Evolutionary conservation across 129 eudicot species (phyloP).

Genomic region (Scalesia atractyloides): DNA sequence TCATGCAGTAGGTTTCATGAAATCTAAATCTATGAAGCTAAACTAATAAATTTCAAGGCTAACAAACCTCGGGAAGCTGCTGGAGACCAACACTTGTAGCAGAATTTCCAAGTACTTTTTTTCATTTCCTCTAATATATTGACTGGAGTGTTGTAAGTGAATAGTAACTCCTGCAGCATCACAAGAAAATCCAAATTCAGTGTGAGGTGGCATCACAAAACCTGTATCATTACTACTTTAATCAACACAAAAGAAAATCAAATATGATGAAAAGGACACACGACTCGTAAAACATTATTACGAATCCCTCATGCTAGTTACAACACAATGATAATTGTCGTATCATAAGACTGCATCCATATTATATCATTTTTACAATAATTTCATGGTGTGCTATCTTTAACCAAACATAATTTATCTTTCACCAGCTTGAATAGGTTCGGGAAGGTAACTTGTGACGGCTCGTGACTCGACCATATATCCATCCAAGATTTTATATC

Average conservation of each 20-base stretch:
- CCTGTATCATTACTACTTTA: neutral
- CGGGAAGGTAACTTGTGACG: no score
- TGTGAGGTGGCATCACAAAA: neutral
- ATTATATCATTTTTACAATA: no score
- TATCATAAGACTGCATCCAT: no score
- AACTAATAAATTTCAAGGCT: conserved; percentile 50
- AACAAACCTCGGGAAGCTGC: conserved; percentile 82
- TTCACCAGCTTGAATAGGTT: no score
- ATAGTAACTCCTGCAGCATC: conserved; percentile 70
- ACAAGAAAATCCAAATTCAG: conserved; percentile 24
- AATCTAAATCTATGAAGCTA: neutral
- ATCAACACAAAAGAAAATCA: neutral
- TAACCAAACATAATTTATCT: no score
- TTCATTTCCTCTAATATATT: conserved; percentile 89
- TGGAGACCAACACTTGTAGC: conserved; percentile 88
- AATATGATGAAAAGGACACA: neutral
- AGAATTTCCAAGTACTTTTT: conserved; percentile 75
- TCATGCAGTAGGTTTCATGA: no score
- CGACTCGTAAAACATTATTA: no score
- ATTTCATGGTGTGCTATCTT: no score
- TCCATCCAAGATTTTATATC: no score
- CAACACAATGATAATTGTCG: neutral
- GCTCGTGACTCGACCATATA: no score
- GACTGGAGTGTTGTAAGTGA: conserved; percentile 91
- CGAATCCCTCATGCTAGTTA: neutral